These are phyloP conservation scores for Penicillium maclennaniae DNA, from an alignment of 495 filamentous ascomycete species.

Conservation along the genomic window DNA sequence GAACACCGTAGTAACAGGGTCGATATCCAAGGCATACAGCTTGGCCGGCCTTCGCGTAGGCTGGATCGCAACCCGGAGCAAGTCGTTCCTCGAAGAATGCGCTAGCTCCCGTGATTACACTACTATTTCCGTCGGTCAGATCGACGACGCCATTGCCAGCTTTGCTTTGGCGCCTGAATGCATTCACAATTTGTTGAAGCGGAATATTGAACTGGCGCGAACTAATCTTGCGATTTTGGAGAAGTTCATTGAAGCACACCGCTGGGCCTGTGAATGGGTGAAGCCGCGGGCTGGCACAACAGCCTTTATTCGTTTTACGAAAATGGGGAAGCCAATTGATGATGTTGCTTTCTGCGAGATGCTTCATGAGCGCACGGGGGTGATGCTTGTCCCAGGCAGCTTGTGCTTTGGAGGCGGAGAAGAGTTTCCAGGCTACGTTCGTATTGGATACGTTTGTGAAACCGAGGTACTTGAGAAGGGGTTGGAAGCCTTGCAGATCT, in stretches of 20 bases:
- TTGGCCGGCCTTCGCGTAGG: conserved; percentile 79
- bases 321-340: conserved; percentile 63
- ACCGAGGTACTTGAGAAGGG: conserved; percentile 67
- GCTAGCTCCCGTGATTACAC: conserved; percentile 74
- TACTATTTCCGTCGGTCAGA: conserved; percentile 76
- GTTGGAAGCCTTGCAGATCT: conserved; percentile 55
- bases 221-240: conserved; percentile 67
- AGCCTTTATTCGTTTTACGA: conserved; percentile 68
- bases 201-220: conserved; percentile 69
- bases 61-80: conserved; percentile 72
- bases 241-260: conserved; percentile 62
- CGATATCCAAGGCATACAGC: conserved; percentile 82
- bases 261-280: conserved; percentile 63
- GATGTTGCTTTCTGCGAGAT: conserved; percentile 68
- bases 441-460: conserved; percentile 75
- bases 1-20: conserved; percentile 70
- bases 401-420: conserved; percentile 66
- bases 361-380: conserved; percentile 64
- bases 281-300: conserved; percentile 82
- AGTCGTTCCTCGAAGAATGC: conserved; percentile 59
- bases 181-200: conserved; percentile 59
- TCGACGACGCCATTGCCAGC: conserved; percentile 76
- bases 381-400: conserved; percentile 76
- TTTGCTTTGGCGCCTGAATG: conserved; percentile 64
- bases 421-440: conserved; percentile 75